Evolutionary conservation across 2,329 filamentous ascomycete species (phyloP), one percentile per base, ranked within the genome.

Genomic region (Pseudodiploospora longispora): DNA sequence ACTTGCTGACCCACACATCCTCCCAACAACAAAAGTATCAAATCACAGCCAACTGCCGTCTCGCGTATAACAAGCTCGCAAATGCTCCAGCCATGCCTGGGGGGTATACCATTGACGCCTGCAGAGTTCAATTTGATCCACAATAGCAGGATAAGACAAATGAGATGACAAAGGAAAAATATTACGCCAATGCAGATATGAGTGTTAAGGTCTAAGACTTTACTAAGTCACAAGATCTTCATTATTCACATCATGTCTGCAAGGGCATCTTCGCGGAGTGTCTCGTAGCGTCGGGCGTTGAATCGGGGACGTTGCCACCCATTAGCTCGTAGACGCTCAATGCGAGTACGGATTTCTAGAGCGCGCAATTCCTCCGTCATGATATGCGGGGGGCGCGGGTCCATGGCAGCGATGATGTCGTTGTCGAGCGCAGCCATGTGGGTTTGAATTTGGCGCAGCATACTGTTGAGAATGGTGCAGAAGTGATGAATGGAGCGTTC

Each of bases 241-340:
- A 19, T 19, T 19, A 19, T 19, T 31, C 52, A 49, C 27, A 45
- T 44, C 48, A 80, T 59, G 53, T 80, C 77, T 2, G 70, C 68
- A 44, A 80, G 59, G 34, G 69, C 75, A 41, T 62, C 66, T 52
- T 74, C 72, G 10, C 74, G 63, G 6, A 80, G 62, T 19, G 67
- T 66, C 55, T 76, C 71, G 53, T 81, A 80, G 33, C 72, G 66
- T 37, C 62, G 58, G 5, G 63, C 61, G 48, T 81, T 71, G 50
- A 81, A 81, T 27, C 76, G 69, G 51, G 70, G 70, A 29, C 77
- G 63, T 53, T 68, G 69, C 76, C 77, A 80, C 3, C 75, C 75
- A 40, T 54, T 66, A n/a, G 68, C 68, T 19, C 74, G 69, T 8
- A 81, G 60, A 7, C 71, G 66, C 59, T 76, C 73, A 50, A 80